Base-by-base conservation (phyloP, 1,284 basidiomycete genomes). In the Microbotryum lychnidis-dioicae region DNA sequence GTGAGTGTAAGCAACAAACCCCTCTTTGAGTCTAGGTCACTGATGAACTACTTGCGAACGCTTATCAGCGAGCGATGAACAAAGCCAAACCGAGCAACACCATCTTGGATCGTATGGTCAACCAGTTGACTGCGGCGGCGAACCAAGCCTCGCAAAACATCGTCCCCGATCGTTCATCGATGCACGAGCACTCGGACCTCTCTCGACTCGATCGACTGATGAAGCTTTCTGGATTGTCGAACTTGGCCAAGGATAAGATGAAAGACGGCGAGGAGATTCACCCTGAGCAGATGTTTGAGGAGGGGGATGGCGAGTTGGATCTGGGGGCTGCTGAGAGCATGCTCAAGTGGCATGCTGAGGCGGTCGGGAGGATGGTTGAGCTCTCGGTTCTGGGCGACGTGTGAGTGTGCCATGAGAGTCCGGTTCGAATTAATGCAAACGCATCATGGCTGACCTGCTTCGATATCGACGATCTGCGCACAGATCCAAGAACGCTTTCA, bases 281-380 rank as follows among this genome's bases (percentile, higher is more conserved):
- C 31, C 54, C 61, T 7, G 55, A 56, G 44, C 48, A 48, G 54
- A 58, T 62, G 58, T 64, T 54, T 18, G 54, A 80, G 55, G 87
- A 91, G 60, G 85, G 87, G 64, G 92, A 97, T 72, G 92, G 92
- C 6, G 71, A 83, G 46, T 76, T 96, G 44, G 84, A 79, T 52
- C 76, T 96, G 4, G 83, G 85, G 46, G 79, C 85, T 27, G 89
- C 89, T 1, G 90, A 94, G 77, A 85, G 82, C 68, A 91, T 97
- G 84, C 77, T 97, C 21, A 89, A 85, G 73, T 96, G 92, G 91
- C 93, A 97, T 75, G 92, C 93, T 2, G 93, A 97, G 74, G 87
- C 91, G 3, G 84, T 94, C 42, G 92, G 93, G 5, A 79, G 93
- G 65, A 91, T 90, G 67, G 87, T 93, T 9, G 92, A 96, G 75